Base-by-base conservation (phyloP, 441 rosid genomes). In the Syzygium malaccense region DNA sequence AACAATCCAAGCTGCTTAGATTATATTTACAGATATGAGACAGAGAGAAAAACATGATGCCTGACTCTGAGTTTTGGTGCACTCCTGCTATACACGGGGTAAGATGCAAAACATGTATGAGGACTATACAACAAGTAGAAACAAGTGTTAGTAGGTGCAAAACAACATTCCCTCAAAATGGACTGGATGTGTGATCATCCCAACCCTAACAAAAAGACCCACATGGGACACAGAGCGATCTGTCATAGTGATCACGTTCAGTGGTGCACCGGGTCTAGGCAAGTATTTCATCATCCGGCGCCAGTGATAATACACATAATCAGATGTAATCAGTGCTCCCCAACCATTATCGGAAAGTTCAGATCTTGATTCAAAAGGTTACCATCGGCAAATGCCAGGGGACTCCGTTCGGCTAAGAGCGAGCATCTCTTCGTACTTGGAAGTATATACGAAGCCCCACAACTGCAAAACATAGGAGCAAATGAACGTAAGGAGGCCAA, bases 371-470 rank as follows among this genome's bases (percentile, higher is more conserved):
- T 55, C 23, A n/a, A 66, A 33, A 51, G 83, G 33, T 68, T 62
- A 95, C 98, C 98, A 98, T 57, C 97, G 94, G 94, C 95, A 94
- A 68, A 97, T 95, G 86, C 99, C 98, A 14, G 98, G 95, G 87
- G 93, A 94, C 89, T 90, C 95, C 13, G 87, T 95, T 93, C 92
- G 93, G 94, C 97, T 95, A 83, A 89, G 90, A 88, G 97, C 92
- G 60, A 96, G 96, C 51, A 96, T 89, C 92, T 98, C 99, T 66
- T 98, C 99, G 3, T 95, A 98, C 91, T 93, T 95, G 26, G 99
- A 93, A 86, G 95, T 95, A 88, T 96, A 92, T 18, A 97, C 97
- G 88, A 98, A 98, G 54, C 99, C 98, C 99, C 99, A 97, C 84
- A 98, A 91, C 99, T 98, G 95, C 92, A 89, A 57, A 45, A 51